Percentiles rank a stretch among this genome's conserved stretches.
phyloP scores from a whole-genome alignment of 108 stramenopile species.

The Nannochloropsis oceanica region DNA sequence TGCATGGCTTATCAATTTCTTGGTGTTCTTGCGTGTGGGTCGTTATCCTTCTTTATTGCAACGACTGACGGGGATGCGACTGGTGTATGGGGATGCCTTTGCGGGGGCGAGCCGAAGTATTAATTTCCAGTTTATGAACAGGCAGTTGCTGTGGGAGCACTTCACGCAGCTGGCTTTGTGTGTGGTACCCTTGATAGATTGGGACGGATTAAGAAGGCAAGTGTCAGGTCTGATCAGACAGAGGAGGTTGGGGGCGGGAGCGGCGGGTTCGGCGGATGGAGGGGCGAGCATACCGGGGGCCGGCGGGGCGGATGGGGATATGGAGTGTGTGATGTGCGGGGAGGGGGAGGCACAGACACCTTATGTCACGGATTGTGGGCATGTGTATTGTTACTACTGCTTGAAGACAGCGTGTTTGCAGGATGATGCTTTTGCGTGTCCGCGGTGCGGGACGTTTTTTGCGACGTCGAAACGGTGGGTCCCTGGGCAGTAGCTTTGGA shows the following conservation, averaged over 20 bases:
- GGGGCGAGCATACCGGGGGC: background rate
- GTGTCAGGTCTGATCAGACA: background rate
- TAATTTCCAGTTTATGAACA: conserved; percentile 20
- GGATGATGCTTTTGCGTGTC: conserved; percentile 13
- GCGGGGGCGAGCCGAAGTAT: conserved; percentile 6
- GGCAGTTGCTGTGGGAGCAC: conserved; percentile 22
- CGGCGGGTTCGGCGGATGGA: background rate
- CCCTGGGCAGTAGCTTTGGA: background rate
- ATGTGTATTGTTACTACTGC: conserved; percentile 28
- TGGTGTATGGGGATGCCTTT: background rate
- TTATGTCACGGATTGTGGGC: conserved; percentile 17
- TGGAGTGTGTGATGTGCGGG: conserved; percentile 15
- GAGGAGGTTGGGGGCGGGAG: conserved; percentile 3
- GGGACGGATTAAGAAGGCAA: conserved; percentile 1
- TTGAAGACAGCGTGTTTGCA: conserved; percentile 4
- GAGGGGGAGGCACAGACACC: conserved; percentile 10
- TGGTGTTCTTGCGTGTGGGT: conserved; percentile 6
- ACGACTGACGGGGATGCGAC: conserved; percentile 11
- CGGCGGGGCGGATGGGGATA: background rate
- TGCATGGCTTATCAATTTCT: conserved; percentile 19
- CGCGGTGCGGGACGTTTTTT: conserved; percentile 9
- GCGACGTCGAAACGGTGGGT: background rate
- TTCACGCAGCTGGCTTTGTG: conserved; percentile 8
- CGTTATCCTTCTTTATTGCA: conserved; percentile 9
- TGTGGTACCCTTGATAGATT: conserved; percentile 6